Evolutionary conservation across 257 asterid genomes (phyloP).

Genomic region (Solanum okadae): DNA sequence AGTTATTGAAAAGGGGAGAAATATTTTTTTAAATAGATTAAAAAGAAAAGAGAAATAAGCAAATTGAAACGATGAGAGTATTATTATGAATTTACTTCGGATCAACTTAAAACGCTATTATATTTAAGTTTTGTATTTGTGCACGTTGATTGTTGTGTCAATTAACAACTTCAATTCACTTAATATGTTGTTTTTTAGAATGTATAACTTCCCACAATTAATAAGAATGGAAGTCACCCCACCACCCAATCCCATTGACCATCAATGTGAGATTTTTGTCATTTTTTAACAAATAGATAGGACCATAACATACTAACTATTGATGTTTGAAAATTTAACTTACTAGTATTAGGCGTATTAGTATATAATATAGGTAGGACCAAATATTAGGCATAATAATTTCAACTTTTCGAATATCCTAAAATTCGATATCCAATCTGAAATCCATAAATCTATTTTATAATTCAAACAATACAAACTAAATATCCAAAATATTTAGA

Average conservation of each 20-base stretch:
- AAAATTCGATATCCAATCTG: no score
- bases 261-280: background rate
- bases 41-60: background rate
- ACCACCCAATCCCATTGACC: background rate
- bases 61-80: background rate
- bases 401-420: background rate
- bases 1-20: background rate
- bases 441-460: background rate
- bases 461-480: background rate
- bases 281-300: background rate
- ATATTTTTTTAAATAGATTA: background rate
- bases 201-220: background rate
- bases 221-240: background rate
- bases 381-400: no score
- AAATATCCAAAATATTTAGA: background rate
- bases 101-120: background rate
- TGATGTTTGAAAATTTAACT: background rate
- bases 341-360: no score
- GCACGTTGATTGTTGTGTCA: background rate
- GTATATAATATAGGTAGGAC: background rate
- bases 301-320: no score
- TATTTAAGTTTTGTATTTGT: background rate
- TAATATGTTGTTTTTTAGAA: background rate
- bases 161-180: background rate
- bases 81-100: background rate